Conservation (phyloP, 2,329 filamentous ascomycete genomes). For the Penicillium sp. region DNA sequence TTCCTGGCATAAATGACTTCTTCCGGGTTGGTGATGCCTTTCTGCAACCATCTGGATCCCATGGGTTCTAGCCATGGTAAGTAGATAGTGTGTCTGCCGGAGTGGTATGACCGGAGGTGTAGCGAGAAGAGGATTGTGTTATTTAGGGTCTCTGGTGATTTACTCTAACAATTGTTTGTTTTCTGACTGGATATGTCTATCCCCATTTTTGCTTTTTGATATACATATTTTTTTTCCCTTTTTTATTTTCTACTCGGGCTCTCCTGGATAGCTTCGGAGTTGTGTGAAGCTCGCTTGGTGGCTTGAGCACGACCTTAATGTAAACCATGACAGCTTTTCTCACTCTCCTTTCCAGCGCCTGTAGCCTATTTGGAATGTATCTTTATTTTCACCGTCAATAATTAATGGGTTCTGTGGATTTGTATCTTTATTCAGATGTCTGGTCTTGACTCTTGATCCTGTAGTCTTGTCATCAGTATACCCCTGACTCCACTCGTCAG, state of each 20-base stretch:
- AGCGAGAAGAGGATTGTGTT: slow-evolving; percentile 17
- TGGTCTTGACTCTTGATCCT: too few species aligned
- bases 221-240: slow-evolving; percentile 20
- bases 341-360: slow-evolving; percentile 19
- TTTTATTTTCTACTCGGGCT: slow-evolving; percentile 23
- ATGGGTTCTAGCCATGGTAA: background rate
- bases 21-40: slow-evolving; percentile 13
- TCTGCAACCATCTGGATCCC: slow-evolving; percentile 5
- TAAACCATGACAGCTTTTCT: slow-evolving; percentile 31
- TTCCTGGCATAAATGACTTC: slow-evolving; percentile 32
- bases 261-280: slow-evolving; percentile 29
- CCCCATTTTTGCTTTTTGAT: slow-evolving; percentile 20
- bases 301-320: slow-evolving; percentile 30
- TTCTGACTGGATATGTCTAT: slow-evolving; percentile 27
- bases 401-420: background rate
- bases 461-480: background rate
- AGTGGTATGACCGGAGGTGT: slow-evolving; percentile 10
- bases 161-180: slow-evolving; percentile 23
- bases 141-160: slow-evolving; percentile 26
- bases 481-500: background rate
- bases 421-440: too few species aligned
- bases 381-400: background rate
- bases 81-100: slow-evolving; percentile 1
- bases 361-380: slow-evolving; percentile 25
- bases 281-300: slow-evolving; percentile 28